These are phyloP conservation scores for Apiospora hydei DNA, from an alignment of 2,329 filamentous ascomycete genomes.

Conservation along the genomic window DNA sequence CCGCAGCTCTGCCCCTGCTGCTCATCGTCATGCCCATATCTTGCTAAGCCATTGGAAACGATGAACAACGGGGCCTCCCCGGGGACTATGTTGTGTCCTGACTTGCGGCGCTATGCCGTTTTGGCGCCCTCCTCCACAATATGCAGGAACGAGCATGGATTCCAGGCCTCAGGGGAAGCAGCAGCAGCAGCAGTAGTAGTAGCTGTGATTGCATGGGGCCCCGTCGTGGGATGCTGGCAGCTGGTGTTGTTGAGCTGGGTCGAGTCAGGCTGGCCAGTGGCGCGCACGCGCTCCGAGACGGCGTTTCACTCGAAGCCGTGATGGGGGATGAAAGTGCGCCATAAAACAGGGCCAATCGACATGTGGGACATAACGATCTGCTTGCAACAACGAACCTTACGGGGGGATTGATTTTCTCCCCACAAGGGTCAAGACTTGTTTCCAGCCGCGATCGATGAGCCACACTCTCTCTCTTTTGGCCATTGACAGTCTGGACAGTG, in stretches of 20 bases:
- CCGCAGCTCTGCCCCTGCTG: not conserved
- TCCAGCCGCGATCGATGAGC: not conserved
- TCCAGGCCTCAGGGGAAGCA: not conserved
- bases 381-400: conserved; percentile 2
- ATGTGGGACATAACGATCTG: conserved; percentile 17
- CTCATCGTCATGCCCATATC: not conserved
- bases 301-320: not conserved
- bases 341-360: conserved; percentile 11
- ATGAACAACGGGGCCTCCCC: not conserved
- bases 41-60: not conserved
- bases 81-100: not conserved
- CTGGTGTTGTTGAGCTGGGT: not conserved
- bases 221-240: not conserved
- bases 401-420: not conserved
- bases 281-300: not conserved
- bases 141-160: not conserved
- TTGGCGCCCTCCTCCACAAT: not conserved
- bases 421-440: conserved; percentile 15
- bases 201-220: too few species aligned
- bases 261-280: not conserved
- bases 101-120: conserved; percentile 6
- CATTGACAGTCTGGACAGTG: not conserved
- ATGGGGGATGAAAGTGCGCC: not conserved
- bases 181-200: too few species aligned
- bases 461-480: not conserved